A percentile compares a stretch with the other conserved stretches of the same genome.
phyloP scores from a whole-genome alignment of 129 eudicot genomes.

The Flaveria robusta region DNA sequence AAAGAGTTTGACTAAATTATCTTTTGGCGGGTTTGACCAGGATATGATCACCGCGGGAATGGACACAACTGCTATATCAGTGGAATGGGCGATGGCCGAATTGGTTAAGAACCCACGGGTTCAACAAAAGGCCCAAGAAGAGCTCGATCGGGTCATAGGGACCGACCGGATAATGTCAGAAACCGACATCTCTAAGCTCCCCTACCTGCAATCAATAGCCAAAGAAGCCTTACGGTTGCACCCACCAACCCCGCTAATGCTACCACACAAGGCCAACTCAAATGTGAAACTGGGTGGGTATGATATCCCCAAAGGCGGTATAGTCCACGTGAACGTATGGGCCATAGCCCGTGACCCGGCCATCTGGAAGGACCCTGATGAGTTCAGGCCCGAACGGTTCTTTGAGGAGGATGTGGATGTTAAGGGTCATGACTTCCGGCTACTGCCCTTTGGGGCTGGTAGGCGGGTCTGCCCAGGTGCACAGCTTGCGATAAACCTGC shows the following conservation, averaged over 20 bases:
- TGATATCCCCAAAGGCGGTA: slow-evolving; percentile 82
- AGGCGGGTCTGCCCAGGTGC: slow-evolving; percentile 90
- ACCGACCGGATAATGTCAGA: slow-evolving; percentile 72
- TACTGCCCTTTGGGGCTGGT: slow-evolving; percentile 88
- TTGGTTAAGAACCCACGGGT: slow-evolving; percentile 76
- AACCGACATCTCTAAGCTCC: slow-evolving; percentile 76
- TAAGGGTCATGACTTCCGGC: slow-evolving; percentile 76
- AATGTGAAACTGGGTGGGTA: slow-evolving; percentile 79
- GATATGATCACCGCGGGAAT: slow-evolving; percentile 93
- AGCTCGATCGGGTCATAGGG: slow-evolving; percentile 83
- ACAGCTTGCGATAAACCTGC: slow-evolving; percentile 63
- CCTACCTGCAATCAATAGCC: slow-evolving; percentile 74
- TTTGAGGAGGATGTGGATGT: slow-evolving; percentile 79
- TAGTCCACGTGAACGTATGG: slow-evolving; percentile 79
- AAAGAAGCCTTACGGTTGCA: slow-evolving; percentile 83
- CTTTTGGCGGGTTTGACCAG: slow-evolving; percentile 39
- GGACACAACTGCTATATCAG: slow-evolving; percentile 84
- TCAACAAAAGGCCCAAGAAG: slow-evolving; percentile 89
- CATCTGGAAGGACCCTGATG: slow-evolving; percentile 74
- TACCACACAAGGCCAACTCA: slow-evolving; percentile 82
- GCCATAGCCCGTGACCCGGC: slow-evolving; percentile 82
- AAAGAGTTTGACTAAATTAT: neutral
- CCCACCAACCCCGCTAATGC: slow-evolving; percentile 91
- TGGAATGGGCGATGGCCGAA: slow-evolving; percentile 91
- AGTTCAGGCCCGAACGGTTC: slow-evolving; percentile 82